phyloP scores from a whole-genome alignment of 306 rosid species.

The Quercus agrifolia region DNA sequence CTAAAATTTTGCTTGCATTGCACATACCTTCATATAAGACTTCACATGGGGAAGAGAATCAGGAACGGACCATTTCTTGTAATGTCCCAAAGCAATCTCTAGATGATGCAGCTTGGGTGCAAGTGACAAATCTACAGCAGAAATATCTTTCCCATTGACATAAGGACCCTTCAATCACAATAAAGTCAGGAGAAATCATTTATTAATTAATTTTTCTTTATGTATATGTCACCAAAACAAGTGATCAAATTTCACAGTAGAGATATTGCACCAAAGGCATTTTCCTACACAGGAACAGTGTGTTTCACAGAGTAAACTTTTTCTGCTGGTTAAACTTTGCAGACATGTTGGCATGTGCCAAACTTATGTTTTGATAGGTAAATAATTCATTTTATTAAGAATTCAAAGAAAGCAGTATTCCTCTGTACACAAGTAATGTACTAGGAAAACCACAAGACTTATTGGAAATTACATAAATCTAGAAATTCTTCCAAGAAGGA shows the following conservation, averaged over 20 bases:
- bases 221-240: neutral
- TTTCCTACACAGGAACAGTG: neutral
- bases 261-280: neutral
- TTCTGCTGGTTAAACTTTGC: neutral
- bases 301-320: neutral
- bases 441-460: no score
- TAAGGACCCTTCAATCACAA: constrained; percentile 68
- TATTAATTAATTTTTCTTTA: neutral
- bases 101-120: constrained; percentile 89
- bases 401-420: no score
- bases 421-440: no score
- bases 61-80: constrained; percentile 76
- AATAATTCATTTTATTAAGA: no score
- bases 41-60: constrained; percentile 64
- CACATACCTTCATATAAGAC: constrained; percentile 69
- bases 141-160: constrained; percentile 70
- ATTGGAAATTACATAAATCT: no score
- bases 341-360: neutral
- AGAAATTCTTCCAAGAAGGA: no score
- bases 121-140: constrained; percentile 80
- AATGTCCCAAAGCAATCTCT: constrained; percentile 86
- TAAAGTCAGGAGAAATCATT: neutral
- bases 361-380: neutral
- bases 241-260: neutral
- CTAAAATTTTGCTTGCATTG: constrained; percentile 1